These are phyloP conservation scores for Chiua sp. DNA, from an alignment of 1,284 basidiomycete species.

Conservation along the genomic window DNA sequence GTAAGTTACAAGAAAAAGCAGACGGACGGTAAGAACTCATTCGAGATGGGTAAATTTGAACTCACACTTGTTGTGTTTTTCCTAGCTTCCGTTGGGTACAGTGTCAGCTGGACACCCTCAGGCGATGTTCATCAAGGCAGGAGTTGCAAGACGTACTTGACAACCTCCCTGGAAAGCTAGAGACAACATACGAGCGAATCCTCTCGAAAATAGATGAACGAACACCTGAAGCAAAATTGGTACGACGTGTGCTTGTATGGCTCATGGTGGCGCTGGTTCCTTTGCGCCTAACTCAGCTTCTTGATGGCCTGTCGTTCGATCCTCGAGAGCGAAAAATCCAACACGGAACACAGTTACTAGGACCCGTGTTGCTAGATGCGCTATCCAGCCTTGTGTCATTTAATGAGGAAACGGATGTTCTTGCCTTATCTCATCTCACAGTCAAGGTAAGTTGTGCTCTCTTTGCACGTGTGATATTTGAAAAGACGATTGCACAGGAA, in stretches of 20 bases:
- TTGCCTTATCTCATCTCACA: conserved; percentile 2
- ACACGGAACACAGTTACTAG: background rate
- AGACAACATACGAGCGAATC: conserved; percentile 1
- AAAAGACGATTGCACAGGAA: background rate
- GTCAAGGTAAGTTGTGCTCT: conserved; percentile 1
- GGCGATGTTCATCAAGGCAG: background rate
- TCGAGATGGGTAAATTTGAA: background rate
- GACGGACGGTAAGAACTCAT: background rate
- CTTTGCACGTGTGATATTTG: background rate
- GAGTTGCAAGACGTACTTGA: background rate
- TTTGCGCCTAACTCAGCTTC: background rate
- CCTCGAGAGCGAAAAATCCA: too few relatives aligned
- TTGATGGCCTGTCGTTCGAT: background rate
- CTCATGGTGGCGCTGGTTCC: conserved; percentile 1
- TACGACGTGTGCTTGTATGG: background rate
- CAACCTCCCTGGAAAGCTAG: background rate
- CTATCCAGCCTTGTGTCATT: conserved; percentile 7
- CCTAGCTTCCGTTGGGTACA: conserved; percentile 7
- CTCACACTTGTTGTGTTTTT: background rate
- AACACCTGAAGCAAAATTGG: background rate
- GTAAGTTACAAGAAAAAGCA: background rate
- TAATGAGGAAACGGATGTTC: background rate
- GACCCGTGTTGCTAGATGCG: background rate
- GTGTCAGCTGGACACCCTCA: conserved; percentile 3
- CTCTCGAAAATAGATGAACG: background rate